A percentile compares a stretch with the other conserved stretches of the same genome.
These are phyloP conservation scores for Wickerhamomyces subpelliculosus DNA, from an alignment of 805 yeast genomes.

Conservation along the genomic window DNA sequence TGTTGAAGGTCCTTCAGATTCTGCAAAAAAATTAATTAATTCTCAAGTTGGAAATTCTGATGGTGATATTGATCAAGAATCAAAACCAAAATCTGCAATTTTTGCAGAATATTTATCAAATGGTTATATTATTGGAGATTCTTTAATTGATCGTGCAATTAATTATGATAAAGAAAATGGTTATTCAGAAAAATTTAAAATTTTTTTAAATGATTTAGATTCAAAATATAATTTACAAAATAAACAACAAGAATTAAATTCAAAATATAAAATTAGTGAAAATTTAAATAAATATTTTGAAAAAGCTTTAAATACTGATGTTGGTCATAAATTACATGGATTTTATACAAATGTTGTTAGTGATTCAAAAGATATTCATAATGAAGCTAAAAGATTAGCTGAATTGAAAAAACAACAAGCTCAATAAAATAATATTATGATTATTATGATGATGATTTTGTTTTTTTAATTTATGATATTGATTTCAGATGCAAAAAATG, in stretches of 20 bases:
- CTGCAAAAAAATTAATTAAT: conserved; percentile 2
- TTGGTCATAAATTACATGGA: conserved; percentile 53
- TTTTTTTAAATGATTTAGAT: conserved; percentile 50
- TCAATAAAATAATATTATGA: too few species aligned
- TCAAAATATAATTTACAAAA: conserved; percentile 49
- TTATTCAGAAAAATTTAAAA: conserved; percentile 45
- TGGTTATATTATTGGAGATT: conserved; percentile 66
- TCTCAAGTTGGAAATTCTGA: conserved; percentile 10
- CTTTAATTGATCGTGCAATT: conserved; percentile 51
- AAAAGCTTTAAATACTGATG: conserved; percentile 27
- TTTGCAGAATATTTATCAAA: conserved; percentile 69
- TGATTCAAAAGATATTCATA: conserved; percentile 60
- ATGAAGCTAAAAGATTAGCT: conserved; percentile 67
- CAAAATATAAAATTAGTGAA: conserved; percentile 33
- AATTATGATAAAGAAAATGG: conserved; percentile 63
- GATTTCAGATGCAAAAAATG: too few species aligned
- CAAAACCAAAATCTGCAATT: conserved; percentile 68
- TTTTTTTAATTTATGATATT: too few species aligned
- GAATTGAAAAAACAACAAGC: conserved; percentile 39
- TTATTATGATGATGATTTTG: too few species aligned
- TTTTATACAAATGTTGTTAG: conserved; percentile 51
- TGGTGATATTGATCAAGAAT: conserved; percentile 67
- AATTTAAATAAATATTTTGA: conserved; percentile 29
- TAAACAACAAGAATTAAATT: conserved; percentile 31
- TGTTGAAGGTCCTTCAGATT: background rate